Evolutionary conservation across 495 filamentous ascomycete species (phyloP), one percentile per base, ranked within the genome.

Genomic region (Hypoxylon perforatum): DNA sequence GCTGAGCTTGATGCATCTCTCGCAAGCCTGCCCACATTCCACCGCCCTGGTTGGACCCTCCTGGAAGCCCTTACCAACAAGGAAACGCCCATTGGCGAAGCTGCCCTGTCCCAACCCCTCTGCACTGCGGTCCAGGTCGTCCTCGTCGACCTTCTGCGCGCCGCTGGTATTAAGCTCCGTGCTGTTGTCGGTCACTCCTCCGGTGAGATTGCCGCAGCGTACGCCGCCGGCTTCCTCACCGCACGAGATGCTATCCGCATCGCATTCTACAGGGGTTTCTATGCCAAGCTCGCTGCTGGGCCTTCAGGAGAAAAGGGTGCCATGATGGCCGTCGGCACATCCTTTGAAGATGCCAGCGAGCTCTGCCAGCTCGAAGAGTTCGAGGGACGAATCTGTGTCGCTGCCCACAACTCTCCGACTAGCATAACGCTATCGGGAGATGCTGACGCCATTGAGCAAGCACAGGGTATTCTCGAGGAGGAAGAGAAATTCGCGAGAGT

Each of bases 111-210:
- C 0, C 82, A 84, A 58, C 81, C 85, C 0, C 44, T 84, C 0
- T 82, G 81, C 45, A 81, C 81, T 0, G 80, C 81, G 0, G 42
- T 85, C 0, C 80, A 85, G 52, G 67, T 85, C n/a, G 44, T 78
- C 0, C 57, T 88, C 7, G 80, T 85, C 0, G 76, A 84, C 9
- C 55, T 87, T 1, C 66, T 88, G 0, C 28, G 42, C 0, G 69
- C 47, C 0, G 79, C 79, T 46, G 81, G 79, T 3, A 67, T 88
- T 17, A 30, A 33, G 1, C 78, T 82, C 2, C 39, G 62, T 0
- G 78, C 79, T 8, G 82, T 88, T 0, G 77, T 87, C 1, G 87
- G 87, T 21, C 86, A 90, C 60, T 87, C 84, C 1, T 82, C 78
- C 30, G 87, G 87, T 21, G 87, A 90, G 64, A 88, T 89, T 58